phyloP scores from a whole-genome alignment of 352 stramenopile species.

The Globisporangium solare region DNA sequence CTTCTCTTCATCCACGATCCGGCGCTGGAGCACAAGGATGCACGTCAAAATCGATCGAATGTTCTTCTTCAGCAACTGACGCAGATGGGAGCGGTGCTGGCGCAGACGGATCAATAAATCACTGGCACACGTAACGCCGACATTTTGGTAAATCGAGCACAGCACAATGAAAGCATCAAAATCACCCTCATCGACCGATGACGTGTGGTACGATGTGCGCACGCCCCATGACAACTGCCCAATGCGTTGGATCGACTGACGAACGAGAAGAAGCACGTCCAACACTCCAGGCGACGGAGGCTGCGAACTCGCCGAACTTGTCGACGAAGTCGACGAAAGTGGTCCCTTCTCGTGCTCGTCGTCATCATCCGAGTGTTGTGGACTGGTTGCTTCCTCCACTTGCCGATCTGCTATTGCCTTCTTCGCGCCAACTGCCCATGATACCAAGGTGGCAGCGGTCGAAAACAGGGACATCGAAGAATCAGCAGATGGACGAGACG shows the following conservation, averaged over 20 bases:
- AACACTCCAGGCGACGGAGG: slow-evolving; percentile 55
- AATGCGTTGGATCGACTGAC: slow-evolving; percentile 83
- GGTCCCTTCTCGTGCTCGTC: slow-evolving; percentile 43
- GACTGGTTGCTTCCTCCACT: slow-evolving; percentile 27
- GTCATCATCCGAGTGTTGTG: slow-evolving; percentile 74
- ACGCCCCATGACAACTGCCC: slow-evolving; percentile 79
- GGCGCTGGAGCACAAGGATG: slow-evolving; percentile 65
- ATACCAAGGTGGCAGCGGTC: slow-evolving; percentile 48
- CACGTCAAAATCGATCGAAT: slow-evolving; percentile 67
- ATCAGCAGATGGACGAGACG: not conserved
- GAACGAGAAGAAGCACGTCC: slow-evolving; percentile 73
- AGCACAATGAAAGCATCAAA: slow-evolving; percentile 83
- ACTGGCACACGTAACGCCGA: slow-evolving; percentile 54
- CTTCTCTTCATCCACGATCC: slow-evolving; percentile 76
- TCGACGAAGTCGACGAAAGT: slow-evolving; percentile 47
- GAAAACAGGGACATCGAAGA: slow-evolving; percentile 27
- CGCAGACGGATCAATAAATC: slow-evolving; percentile 71
- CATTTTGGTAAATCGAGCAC: slow-evolving; percentile 78
- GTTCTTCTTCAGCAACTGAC: slow-evolving; percentile 71
- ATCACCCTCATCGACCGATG: slow-evolving; percentile 75
- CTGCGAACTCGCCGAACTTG: slow-evolving; percentile 47
- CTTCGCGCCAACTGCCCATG: slow-evolving; percentile 58
- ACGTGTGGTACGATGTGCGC: slow-evolving; percentile 80
- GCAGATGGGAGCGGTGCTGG: slow-evolving; percentile 61
- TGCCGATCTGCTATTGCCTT: slow-evolving; percentile 19